Evolutionary conservation across 1,284 basidiomycete species (phyloP), one percentile per base, ranked within the genome.

Genomic region (Tilletia walkeri): DNA sequence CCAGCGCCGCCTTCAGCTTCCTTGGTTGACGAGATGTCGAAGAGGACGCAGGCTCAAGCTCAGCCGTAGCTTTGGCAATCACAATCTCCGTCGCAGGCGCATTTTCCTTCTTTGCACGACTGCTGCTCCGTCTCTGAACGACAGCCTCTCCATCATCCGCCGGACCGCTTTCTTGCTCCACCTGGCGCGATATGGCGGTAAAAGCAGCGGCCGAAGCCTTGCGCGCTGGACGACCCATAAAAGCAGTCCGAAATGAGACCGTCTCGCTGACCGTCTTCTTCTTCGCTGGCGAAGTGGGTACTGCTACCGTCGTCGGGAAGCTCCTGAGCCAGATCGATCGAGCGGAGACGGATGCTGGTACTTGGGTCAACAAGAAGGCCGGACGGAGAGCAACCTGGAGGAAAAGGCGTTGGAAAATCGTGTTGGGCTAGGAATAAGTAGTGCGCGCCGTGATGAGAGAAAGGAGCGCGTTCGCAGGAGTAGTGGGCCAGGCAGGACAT

Each of bases 201-300:
- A 34, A 61, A 36, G 56, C 56, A 61, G 56, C 56, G 24, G 56
- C 36, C 14, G 56, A 61, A 36, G 56, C 56, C 56, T 61, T 53
- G 3, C 50, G 50, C 50, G 50, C 2, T 18, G 50, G 18, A 24
- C 50, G 50, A 7, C 6, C 50, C 50, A 53, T 53, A 6, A 2
- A 7, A 53, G 41, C 41, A 9, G 41, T 45, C 24, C 24, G 24
- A 30, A 30, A n/a, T n/a, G n/a, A n/a, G n/a, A n/a, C n/a, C n/a
- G n/a, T n/a, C n/a, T n/a, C n/a, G n/a, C n/a, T n/a, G n/a, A n/a
- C n/a, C n/a, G n/a, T n/a, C n/a, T n/a, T n/a, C n/a, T n/a, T 30
- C 24, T 30, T 30, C 24, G 24, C 24, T 30, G 24, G 24, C 24
- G 24, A 30, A 2, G 24, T 30, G 24, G 24, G 24, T 1, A 45